Base-by-base conservation (phyloP, 768 basidiomycete species). In the Amanita molliuscula region DNA sequence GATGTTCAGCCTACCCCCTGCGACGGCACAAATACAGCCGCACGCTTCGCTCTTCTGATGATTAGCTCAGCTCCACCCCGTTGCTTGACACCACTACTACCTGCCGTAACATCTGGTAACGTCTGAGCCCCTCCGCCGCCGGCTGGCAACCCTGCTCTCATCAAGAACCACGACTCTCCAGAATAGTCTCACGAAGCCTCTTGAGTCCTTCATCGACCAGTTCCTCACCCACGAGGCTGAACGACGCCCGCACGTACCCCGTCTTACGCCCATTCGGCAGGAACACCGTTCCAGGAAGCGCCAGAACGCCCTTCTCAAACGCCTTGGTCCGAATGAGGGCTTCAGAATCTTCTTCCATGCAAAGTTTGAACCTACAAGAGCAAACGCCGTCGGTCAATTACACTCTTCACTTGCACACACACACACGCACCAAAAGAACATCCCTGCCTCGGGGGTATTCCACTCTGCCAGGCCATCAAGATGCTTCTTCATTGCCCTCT, bases 231-330 rank as follows among this genome's bases (percentile, higher is more conserved):
- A 79, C 67, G 51, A 87, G 62, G 60, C 87, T 88, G 67, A 95
- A 96, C 34, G 87, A 73, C 15, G 88, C 88, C 37, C 93, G 76
- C 25, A 94, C 86, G 61, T 84, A 88, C 20, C 80, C 71, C 6
- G 84, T 82, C 60, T 74, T 79, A 35, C 75, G 67, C 10, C 79
- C 82, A 52, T 75, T 79, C 13, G 92, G 89, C 50, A 84, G 70
- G 69, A 93, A 94, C 16, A 81, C 81, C 1, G 76, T 81, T 13
- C 93, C 93, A 0, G 93, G 93, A 9, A 96, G 75, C 15, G 88
- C 91, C n/a, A 96, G 77, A 6, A 96, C 87, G 16, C 91, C 92
- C 20, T 77, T 76, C 55, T 82, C 79, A 49, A 88, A 75, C 8
- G 91, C 91, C 48, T 79, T 81, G 6, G 77, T 82, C 49, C 75